Base-by-base conservation (phyloP, 345 rosid genomes). In the Gossypium thurberi region DNA sequence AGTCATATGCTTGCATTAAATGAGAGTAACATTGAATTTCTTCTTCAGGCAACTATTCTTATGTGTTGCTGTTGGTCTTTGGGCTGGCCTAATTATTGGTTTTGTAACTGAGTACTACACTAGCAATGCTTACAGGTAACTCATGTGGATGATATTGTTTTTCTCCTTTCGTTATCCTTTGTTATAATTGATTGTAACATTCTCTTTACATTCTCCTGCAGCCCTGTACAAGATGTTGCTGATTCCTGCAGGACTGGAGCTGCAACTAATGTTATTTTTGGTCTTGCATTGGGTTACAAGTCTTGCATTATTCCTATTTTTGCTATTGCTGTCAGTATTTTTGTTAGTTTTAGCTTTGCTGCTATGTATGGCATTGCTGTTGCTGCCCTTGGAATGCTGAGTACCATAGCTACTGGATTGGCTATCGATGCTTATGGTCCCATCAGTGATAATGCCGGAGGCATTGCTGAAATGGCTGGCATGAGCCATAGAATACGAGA, bases 211-310 rank as follows among this genome's bases (percentile, higher is more conserved):
- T 52, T 60, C 3, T 13, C 2, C 67, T 82, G 76, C 93, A 93
- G 98, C 86, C 98, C 97, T 60, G 98, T 94, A 48, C 98, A 90
- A 84, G 98, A 91, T 76, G 97, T 94, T 76, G 98, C 97, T 69
- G 98, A 91, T 83, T 91, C 97, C 71, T 91, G 97, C 85, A 85
- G 94, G 69, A 90, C 95, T 79, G 95, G 92, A 79, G 95, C 95
- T 75, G 92, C 95, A 53, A 90, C 95, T 6, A 90, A 90, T 65
- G 91, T 88, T 68, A 59, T 25, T 59, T 59, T 59, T 25, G 63
- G 40, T 25, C 95, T 92, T 73, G 96, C 92, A 44, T 84, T 92
- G 76, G 97, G 97, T 46, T 90, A 90, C 85, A 92, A 92, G 78
- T 92, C 96, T 10, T 88, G 61, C 65, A 90, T 90, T 67, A 92